Evolutionary conservation across 176 grass and related monocot species (phyloP).

Genomic region (Dendrocalamus sinicus): DNA sequence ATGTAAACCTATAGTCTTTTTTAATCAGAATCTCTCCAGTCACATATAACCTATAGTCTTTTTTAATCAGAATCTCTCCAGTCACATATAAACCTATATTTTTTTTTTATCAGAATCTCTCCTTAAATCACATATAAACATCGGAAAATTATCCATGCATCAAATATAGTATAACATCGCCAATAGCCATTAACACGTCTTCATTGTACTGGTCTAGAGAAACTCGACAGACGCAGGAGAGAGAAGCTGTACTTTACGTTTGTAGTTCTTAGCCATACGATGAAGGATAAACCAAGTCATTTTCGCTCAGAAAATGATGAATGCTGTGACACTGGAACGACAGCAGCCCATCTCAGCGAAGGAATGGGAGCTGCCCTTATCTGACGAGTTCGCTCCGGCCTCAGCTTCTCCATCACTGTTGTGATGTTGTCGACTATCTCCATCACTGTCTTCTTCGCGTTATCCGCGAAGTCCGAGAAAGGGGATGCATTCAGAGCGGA

Average conservation of each 20-base stretch:
- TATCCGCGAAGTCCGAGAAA: constrained; percentile 59
- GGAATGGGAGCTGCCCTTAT: constrained; percentile 34
- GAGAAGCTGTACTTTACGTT: constrained; percentile 17
- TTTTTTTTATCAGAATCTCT: too few relatives aligned
- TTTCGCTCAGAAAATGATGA: constrained; percentile 49
- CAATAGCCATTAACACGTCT: not conserved
- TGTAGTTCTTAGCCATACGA: constrained; percentile 6
- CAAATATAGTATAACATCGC: too few relatives aligned
- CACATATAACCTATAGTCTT: too few relatives aligned
- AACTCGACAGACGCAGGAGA: not conserved
- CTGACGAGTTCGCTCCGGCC: not conserved
- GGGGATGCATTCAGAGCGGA: constrained; percentile 8
- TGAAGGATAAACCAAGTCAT: not conserved
- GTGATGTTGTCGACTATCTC: constrained; percentile 50
- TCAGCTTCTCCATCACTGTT: constrained; percentile 47
- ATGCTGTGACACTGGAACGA: too few relatives aligned
- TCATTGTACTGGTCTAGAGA: constrained; percentile 26
- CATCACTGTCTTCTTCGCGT: constrained; percentile 56
- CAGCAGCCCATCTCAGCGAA: not conserved
- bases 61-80: too few relatives aligned
- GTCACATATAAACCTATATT: too few relatives aligned
- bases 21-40: too few relatives aligned
- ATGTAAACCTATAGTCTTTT: too few relatives aligned
- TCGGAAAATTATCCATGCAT: too few relatives aligned
- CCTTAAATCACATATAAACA: too few relatives aligned